Conservation (phyloP, 352 stramenopile genomes). For the Pythium dissotocum region DNA sequence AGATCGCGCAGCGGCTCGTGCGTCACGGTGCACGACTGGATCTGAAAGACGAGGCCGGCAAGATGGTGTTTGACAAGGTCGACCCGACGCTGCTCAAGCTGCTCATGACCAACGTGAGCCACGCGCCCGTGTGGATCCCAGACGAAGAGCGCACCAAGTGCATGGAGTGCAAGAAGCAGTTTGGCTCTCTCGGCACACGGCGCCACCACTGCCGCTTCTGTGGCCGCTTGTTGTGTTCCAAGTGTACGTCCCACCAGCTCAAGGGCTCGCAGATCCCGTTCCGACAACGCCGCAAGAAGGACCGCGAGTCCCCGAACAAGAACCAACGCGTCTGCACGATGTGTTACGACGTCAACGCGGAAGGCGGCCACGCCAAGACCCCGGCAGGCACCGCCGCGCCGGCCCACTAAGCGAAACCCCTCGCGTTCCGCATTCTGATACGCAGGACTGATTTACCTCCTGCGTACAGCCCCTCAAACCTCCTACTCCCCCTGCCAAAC, state of each 20-base stretch:
- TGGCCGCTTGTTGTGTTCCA: constrained; percentile 75
- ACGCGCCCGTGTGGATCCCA: constrained; percentile 75
- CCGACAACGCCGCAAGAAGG: constrained; percentile 59
- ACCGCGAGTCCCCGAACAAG: constrained; percentile 47
- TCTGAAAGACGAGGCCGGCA: constrained; percentile 63
- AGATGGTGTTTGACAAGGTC: constrained; percentile 83
- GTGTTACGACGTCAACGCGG: constrained; percentile 61
- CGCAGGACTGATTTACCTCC: neutral
- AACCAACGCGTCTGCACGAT: constrained; percentile 73
- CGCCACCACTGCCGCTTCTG: constrained; percentile 89
- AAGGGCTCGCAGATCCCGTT: constrained; percentile 41
- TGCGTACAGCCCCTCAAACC: neutral
- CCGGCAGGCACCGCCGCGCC: neutral
- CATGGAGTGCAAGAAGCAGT: constrained; percentile 80
- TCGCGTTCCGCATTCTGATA: constrained; percentile 9
- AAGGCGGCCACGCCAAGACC: constrained; percentile 24
- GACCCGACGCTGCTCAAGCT: constrained; percentile 65
- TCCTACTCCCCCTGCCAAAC: neutral
- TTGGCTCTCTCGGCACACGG: constrained; percentile 58
- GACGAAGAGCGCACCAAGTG: constrained; percentile 65
- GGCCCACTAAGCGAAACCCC: constrained; percentile 15
- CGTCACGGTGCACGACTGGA: constrained; percentile 70
- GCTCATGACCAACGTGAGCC: constrained; percentile 64
- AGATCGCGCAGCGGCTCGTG: constrained; percentile 76
- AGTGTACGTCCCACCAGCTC: constrained; percentile 62